Conservation (phyloP, 164 flowering plant genomes). For the Dillenia turbinata region DNA sequence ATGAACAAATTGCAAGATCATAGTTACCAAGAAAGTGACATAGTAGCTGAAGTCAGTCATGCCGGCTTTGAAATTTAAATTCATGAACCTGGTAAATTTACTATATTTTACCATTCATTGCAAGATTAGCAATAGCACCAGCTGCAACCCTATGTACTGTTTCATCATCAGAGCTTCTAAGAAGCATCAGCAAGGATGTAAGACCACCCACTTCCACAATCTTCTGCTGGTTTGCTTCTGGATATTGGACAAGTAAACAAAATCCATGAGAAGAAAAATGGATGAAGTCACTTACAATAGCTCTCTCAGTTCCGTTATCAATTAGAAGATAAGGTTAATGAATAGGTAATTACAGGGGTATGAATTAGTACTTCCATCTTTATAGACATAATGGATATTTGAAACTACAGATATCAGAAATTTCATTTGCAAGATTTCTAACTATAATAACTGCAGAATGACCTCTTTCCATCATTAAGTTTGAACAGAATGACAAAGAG, state of each 20-base stretch:
- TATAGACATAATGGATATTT: too few species aligned
- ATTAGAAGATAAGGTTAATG: background rate
- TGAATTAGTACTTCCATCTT: too few species aligned
- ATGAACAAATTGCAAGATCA: background rate
- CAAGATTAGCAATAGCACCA: conserved; percentile 96
- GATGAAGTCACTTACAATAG: too few species aligned
- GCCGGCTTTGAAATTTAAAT: background rate
- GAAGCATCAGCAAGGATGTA: conserved; percentile 77
- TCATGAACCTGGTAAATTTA: background rate
- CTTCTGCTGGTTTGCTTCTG: conserved; percentile 87
- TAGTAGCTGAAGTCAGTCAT: background rate
- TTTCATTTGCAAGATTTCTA: too few species aligned
- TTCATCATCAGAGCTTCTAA: conserved; percentile 78
- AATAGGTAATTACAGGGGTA: too few species aligned
- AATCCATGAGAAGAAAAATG: background rate
- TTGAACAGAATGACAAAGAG: too few species aligned
- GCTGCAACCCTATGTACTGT: conserved; percentile 91
- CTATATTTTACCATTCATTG: conserved; percentile 75
- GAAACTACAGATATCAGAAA: too few species aligned
- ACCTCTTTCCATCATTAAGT: too few species aligned
- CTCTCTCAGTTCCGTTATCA: background rate
- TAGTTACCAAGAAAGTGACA: background rate
- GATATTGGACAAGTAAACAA: conserved; percentile 18
- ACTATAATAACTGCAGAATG: too few species aligned
- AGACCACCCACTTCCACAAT: conserved; percentile 99